Evolutionary conservation across 164 flowering plant genomes (phyloP).

Genomic region (Cinnamomum chago): DNA sequence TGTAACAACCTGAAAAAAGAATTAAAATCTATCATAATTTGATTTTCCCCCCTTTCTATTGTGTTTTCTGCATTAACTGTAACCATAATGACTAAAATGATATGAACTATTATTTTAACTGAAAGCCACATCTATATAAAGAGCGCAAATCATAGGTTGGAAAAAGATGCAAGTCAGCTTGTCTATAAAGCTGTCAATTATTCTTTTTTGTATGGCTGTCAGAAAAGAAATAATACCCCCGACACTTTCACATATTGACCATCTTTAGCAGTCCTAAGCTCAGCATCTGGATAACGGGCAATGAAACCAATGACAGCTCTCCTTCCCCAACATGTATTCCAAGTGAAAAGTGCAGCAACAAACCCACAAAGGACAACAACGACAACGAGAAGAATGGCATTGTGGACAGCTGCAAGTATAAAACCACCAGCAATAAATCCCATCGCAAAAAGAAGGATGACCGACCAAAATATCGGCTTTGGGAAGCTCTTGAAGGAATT

Average conservation of each 20-base stretch:
- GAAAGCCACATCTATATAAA: no score
- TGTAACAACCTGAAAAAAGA: conserved; percentile 77
- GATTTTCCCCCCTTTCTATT: no score
- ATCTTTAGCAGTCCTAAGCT: conserved; percentile 87
- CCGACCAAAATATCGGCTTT: conserved; percentile 64
- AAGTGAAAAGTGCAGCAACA: conserved; percentile 65
- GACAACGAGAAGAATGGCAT: conserved; percentile 81
- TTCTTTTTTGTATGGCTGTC: not conserved
- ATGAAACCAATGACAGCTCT: conserved; percentile 73
- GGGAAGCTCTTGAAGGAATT: conserved; percentile 77
- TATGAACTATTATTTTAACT: no score
- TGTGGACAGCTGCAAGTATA: conserved; percentile 92
- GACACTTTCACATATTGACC: conserved; percentile 96
- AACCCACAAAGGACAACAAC: conserved; percentile 65
- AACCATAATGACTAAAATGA: no score
- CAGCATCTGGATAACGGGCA: conserved; percentile 86
- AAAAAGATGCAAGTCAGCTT: no score
- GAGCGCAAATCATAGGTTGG: no score
- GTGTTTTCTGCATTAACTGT: no score
- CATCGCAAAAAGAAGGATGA: conserved; percentile 77
- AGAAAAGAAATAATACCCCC: conserved; percentile 56
- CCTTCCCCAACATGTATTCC: conserved; percentile 86
- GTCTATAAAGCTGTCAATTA: no score
- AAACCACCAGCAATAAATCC: conserved; percentile 94
- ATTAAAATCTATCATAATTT: not conserved